A percentile compares a stretch with the other conserved stretches of the same genome.
These are phyloP conservation scores for Irpex lacteus DNA, from an alignment of 1,284 basidiomycete genomes.

Conservation along the genomic window DNA sequence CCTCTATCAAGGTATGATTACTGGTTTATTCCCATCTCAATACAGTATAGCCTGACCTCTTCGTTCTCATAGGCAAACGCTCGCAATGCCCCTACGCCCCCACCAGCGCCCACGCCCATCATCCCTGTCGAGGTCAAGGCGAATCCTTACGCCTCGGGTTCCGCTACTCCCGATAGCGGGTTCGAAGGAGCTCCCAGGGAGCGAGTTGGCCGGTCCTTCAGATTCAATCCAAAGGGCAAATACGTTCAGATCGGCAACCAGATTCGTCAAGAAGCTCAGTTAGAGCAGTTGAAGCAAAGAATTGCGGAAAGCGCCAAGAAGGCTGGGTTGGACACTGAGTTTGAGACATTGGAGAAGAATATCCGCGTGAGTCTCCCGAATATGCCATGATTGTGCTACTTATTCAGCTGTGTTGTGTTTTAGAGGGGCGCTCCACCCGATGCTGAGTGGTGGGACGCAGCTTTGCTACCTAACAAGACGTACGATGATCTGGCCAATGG, in stretches of 20 bases:
- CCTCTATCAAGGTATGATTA: conserved; percentile 75
- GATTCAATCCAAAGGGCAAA: conserved; percentile 90
- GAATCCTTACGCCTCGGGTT: conserved; percentile 72
- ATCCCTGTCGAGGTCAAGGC: conserved; percentile 40
- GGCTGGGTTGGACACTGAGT: conserved; percentile 90
- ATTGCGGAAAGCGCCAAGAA: conserved; percentile 92
- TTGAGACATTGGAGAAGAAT: conserved; percentile 86
- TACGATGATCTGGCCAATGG: conserved; percentile 76
- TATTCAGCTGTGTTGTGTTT: not conserved
- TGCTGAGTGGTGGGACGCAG: conserved; percentile 97
- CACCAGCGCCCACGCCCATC: conserved; percentile 47
- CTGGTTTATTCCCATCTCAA: not conserved
- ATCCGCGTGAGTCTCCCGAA: conserved; percentile 58
- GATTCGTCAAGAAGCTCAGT: conserved; percentile 78
- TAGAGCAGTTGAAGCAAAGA: conserved; percentile 89
- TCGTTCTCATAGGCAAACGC: conserved; percentile 56
- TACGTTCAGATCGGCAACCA: conserved; percentile 85
- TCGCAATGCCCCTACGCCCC: conserved; percentile 65
- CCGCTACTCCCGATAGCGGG: conserved; percentile 49
- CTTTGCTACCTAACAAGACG: conserved; percentile 75
- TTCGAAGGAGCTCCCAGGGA: conserved; percentile 74
- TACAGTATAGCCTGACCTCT: not conserved
- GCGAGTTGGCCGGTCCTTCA: conserved; percentile 67
- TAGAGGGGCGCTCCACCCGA: conserved; percentile 85
- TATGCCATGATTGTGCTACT: not conserved